A percentile compares a stretch with the other conserved stretches of the same genome.
Evolutionary conservation across 768 basidiomycete species (phyloP).

Genomic region (Xerocomellus chrysenteron): DNA sequence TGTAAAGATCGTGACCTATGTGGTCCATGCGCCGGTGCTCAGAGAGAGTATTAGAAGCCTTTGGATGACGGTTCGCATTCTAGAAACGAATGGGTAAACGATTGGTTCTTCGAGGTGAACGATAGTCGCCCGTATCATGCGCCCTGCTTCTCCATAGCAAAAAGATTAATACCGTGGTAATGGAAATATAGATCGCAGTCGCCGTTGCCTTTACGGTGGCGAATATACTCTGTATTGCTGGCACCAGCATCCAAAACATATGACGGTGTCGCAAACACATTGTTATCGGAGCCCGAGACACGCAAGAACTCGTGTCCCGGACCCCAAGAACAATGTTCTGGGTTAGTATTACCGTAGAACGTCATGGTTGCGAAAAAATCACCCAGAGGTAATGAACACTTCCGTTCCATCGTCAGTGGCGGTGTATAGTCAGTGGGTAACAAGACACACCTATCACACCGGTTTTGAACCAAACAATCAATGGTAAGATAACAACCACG

Average conservation of each 20-base stretch:
- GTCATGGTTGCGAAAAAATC: not conserved
- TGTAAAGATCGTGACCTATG: constrained; percentile 11
- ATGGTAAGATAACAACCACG: not conserved
- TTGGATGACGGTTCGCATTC: constrained; percentile 20
- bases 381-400: constrained; percentile 17
- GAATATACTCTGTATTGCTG: constrained; percentile 8
- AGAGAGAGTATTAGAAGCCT: constrained; percentile 14
- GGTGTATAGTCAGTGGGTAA: not conserved
- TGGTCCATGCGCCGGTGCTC: constrained; percentile 18
- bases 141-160: constrained; percentile 16
- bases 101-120: not conserved
- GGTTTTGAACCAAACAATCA: constrained; percentile 5
- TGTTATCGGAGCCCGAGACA: constrained; percentile 8
- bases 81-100: not conserved
- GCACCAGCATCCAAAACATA: not conserved
- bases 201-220: constrained; percentile 1
- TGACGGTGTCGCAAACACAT: not conserved
- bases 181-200: constrained; percentile 12
- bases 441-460: constrained; percentile 12
- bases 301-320: constrained; percentile 1
- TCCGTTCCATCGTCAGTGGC: not conserved
- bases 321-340: not conserved
- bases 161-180: constrained; percentile 10
- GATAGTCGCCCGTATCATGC: constrained; percentile 12
- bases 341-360: not conserved